Evolutionary conservation across 257 asterid species (phyloP).

Genomic region (Solanum megistacrolobum): DNA sequence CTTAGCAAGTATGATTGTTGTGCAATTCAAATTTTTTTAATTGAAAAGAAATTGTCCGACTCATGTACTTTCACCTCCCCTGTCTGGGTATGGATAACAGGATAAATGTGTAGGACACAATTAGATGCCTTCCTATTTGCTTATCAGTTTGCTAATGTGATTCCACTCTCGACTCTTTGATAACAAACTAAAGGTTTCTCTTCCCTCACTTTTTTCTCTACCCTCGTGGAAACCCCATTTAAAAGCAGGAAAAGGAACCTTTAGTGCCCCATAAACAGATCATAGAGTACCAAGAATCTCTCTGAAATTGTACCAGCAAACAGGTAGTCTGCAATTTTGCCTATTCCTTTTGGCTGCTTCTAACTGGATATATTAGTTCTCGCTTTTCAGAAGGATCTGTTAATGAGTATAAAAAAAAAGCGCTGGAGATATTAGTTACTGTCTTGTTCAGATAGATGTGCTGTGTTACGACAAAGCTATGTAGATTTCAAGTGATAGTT

Average conservation of each 20-base stretch:
- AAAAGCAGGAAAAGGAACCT: background rate
- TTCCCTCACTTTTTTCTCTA: background rate
- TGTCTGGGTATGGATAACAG: background rate
- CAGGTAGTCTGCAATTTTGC: background rate
- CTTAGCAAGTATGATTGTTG: background rate
- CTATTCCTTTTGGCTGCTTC: background rate
- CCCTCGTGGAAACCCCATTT: background rate
- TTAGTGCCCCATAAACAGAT: background rate
- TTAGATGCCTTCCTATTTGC: background rate
- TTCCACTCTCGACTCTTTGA: background rate
- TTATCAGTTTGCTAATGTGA: background rate
- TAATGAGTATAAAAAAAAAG: background rate
- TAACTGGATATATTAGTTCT: background rate
- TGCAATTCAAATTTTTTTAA: background rate
- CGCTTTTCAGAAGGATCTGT: background rate
- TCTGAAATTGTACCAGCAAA: background rate
- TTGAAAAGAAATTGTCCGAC: background rate
- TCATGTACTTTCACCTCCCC: background rate
- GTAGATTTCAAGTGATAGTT: background rate
- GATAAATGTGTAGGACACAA: background rate
- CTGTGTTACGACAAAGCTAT: background rate
- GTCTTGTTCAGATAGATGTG: background rate
- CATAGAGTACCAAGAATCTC: background rate
- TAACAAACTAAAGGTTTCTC: background rate
- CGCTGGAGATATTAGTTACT: background rate